phyloP scores from a whole-genome alignment of 495 filamentous ascomycete species.

The Daldinia concentrica region DNA sequence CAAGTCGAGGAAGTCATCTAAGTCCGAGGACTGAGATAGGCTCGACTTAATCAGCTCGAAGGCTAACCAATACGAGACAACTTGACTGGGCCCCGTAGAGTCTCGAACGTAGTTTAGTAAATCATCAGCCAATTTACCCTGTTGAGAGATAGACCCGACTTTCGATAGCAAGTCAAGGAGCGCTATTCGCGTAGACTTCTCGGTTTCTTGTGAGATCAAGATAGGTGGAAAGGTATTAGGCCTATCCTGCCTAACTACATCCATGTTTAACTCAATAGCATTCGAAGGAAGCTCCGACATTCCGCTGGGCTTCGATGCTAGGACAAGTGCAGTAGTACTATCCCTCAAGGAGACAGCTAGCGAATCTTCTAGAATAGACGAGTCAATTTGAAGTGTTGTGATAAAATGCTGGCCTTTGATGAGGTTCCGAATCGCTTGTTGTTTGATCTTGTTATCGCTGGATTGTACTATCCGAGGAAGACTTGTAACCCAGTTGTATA shows the following conservation, averaged over 20 bases:
- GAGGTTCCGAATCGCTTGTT: conserved; percentile 75
- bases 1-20: conserved; percentile 74
- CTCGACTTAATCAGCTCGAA: conserved; percentile 72
- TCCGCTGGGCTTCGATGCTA: conserved; percentile 46
- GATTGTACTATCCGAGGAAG: conserved; percentile 86
- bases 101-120: conserved; percentile 68
- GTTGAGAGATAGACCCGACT: conserved; percentile 55
- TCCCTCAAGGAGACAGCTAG: conserved; percentile 71
- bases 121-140: conserved; percentile 60
- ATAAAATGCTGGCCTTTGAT: conserved; percentile 76
- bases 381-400: conserved; percentile 69
- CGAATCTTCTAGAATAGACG: conserved; percentile 72
- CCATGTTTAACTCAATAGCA: conserved; percentile 33
- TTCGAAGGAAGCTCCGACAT: conserved; percentile 43
- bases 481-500: conserved; percentile 83
- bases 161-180: conserved; percentile 57
- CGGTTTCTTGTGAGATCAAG: conserved; percentile 70
- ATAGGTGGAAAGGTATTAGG: conserved; percentile 64
- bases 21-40: conserved; percentile 56
- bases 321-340: conserved; percentile 60
- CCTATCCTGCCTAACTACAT: conserved; percentile 33
- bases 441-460: conserved; percentile 80
- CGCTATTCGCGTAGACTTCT: conserved; percentile 67
- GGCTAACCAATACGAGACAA: conserved; percentile 85
- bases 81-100: conserved; percentile 61